Percentiles rank a stretch among this genome's conserved stretches.
These are phyloP conservation scores for Lactarius sp. DNA, from an alignment of 768 basidiomycete genomes.

Conservation along the genomic window DNA sequence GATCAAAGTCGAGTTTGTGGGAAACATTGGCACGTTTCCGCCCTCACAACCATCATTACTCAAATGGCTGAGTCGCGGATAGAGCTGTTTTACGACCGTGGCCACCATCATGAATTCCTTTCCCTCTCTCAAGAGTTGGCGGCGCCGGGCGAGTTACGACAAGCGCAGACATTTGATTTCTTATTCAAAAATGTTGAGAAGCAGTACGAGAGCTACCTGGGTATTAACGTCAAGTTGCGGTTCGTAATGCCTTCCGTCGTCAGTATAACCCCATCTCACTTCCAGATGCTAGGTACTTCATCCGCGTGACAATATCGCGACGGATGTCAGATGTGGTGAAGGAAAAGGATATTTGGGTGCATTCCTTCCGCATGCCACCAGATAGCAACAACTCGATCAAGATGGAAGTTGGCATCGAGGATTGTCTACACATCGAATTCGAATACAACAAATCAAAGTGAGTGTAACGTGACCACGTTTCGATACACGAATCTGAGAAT, in stretches of 20 bases:
- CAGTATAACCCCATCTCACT: neutral
- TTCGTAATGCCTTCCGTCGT: conserved; percentile 35
- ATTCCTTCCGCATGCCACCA: conserved; percentile 97
- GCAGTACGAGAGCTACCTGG: conserved; percentile 96
- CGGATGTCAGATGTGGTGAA: conserved; percentile 91
- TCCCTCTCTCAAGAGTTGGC: conserved; percentile 94
- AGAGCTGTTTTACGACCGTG: conserved; percentile 90
- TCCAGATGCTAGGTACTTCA: conserved; percentile 65
- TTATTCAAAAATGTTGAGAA: conserved; percentile 99
- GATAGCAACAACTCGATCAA: conserved; percentile 98
- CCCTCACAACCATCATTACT: neutral
- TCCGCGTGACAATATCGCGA: conserved; percentile 86
- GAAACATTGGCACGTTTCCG: conserved; percentile 74
- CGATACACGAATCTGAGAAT: neutral
- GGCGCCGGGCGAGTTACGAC: conserved; percentile 93
- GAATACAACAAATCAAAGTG: conserved; percentile 99
- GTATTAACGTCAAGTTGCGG: conserved; percentile 97
- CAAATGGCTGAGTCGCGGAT: conserved; percentile 34
- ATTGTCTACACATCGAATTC: conserved; percentile 97
- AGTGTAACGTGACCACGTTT: conserved; percentile 31
- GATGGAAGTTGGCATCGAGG: conserved; percentile 99
- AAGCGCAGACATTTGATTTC: conserved; percentile 95
- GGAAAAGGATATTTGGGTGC: conserved; percentile 96
- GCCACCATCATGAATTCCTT: conserved; percentile 97
- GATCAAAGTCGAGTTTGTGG: conserved; percentile 96